Evolutionary conservation across 1,284 basidiomycete genomes (phyloP).

Genomic region (Cryptococcus depauperatus): DNA sequence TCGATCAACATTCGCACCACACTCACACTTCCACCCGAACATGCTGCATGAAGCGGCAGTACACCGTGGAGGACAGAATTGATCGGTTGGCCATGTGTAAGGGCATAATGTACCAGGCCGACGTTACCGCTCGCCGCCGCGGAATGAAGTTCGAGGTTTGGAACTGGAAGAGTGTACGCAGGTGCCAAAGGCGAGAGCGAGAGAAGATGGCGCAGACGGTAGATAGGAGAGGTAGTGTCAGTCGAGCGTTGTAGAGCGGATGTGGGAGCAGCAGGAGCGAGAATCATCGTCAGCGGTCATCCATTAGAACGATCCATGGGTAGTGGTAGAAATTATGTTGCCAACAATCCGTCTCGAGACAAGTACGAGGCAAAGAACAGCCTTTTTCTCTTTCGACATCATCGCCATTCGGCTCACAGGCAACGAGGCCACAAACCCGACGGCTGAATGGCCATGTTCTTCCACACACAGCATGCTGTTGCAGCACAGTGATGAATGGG

Average conservation of each 20-base stretch:
- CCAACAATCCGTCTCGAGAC: no score
- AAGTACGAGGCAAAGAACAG: no score
- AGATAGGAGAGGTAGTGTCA: conserved; percentile 1
- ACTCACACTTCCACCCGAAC: conserved; percentile 72
- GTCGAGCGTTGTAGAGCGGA: background rate
- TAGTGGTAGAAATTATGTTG: no score
- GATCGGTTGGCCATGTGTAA: conserved; percentile 85
- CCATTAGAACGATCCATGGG: no score
- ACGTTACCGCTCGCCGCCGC: conserved; percentile 81
- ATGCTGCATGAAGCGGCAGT: conserved; percentile 82
- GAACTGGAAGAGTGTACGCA: conserved; percentile 50
- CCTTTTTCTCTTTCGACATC: background rate
- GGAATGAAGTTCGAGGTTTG: conserved; percentile 78
- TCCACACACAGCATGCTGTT: background rate
- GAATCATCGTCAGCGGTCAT: background rate
- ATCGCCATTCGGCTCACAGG: background rate
- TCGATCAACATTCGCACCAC: conserved; percentile 81
- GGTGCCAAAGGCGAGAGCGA: background rate
- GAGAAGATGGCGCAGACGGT: conserved; percentile 7
- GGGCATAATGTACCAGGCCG: conserved; percentile 54
- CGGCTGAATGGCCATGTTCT: no score
- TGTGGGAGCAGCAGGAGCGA: no score
- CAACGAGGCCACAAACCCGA: no score
- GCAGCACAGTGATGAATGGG: no score
- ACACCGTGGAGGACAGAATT: conserved; percentile 88